Conservation (phyloP, 2,329 filamentous ascomycete genomes). For the Colletotrichum kahawae region DNA sequence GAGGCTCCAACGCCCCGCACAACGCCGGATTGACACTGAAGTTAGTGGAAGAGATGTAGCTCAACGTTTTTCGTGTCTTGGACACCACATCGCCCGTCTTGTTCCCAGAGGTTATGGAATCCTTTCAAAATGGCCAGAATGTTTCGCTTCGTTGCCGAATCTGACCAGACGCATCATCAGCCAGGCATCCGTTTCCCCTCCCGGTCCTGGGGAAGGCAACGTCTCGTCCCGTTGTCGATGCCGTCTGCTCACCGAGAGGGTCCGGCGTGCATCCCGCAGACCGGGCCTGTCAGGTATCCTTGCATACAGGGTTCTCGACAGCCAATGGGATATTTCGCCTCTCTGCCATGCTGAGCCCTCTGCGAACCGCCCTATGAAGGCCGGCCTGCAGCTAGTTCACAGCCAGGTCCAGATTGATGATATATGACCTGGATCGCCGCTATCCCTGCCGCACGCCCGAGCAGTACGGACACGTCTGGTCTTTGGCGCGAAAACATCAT, state of each 20-base stretch:
- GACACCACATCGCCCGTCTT: background rate
- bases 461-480: background rate
- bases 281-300: background rate
- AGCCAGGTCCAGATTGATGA: background rate
- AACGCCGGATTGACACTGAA: background rate
- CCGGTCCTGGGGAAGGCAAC: background rate
- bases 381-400: background rate
- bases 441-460: background rate
- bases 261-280: background rate
- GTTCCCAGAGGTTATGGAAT: background rate
- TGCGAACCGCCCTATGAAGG: background rate
- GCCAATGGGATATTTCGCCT: conserved; percentile 9
- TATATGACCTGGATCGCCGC: background rate
- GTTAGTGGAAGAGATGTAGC: background rate
- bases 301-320: background rate
- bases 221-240: background rate
- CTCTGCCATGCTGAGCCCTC: background rate
- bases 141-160: background rate
- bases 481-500: background rate
- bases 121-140: background rate
- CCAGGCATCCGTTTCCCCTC: background rate
- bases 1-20: background rate
- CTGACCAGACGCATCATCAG: background rate
- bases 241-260: conserved; percentile 1
- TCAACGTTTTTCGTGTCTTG: background rate